A percentile compares a stretch with the other conserved stretches of the same genome.
These are phyloP conservation scores for Rosa hybrid DNA, from an alignment of 331 rosid genomes.

Conservation along the genomic window DNA sequence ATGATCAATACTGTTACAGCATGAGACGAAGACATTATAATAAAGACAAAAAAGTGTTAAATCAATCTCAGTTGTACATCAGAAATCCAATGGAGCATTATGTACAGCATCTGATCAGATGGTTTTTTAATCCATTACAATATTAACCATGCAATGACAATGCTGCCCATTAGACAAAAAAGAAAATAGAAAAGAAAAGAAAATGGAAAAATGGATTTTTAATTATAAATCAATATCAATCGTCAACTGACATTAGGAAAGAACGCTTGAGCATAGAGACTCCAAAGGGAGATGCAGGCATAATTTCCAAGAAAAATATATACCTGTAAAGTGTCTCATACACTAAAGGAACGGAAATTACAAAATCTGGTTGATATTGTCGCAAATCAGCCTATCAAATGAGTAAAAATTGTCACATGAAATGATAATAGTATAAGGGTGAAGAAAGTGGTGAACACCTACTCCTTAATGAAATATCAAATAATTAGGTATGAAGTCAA, in stretches of 20 bases:
- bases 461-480: neutral
- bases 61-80: neutral
- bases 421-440: neutral
- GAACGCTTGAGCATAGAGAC: neutral
- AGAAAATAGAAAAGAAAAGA: neutral
- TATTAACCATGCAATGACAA: neutral
- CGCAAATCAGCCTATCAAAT: constrained; percentile 68
- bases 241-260: neutral
- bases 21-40: neutral
- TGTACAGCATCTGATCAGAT: neutral
- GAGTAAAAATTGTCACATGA: constrained; percentile 13
- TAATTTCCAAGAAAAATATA: constrained; percentile 16
- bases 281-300: neutral
- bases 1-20: neutral
- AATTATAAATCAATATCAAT: neutral
- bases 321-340: constrained; percentile 94
- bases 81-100: neutral
- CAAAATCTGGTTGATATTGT: constrained; percentile 64
- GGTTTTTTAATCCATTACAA: neutral
- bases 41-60: neutral
- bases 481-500: neutral
- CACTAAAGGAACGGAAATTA: constrained; percentile 89
- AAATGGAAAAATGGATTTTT: neutral
- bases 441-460: too few relatives aligned
- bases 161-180: neutral